phyloP scores from a whole-genome alignment of 23 red algal genomes.

The Agarophyton chilense region DNA sequence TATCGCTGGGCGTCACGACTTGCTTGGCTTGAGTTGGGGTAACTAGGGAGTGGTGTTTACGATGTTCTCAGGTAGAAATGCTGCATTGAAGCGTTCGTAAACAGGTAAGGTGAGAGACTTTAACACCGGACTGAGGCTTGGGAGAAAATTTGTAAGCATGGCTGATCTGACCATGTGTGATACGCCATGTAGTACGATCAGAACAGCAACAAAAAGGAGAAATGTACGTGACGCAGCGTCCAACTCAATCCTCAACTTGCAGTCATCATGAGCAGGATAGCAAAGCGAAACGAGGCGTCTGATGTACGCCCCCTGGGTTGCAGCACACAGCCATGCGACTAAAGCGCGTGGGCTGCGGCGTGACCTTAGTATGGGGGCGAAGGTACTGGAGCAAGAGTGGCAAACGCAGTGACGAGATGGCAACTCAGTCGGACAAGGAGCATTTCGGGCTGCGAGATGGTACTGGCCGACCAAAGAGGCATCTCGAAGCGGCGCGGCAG shows the following conservation, averaged over 20 bases:
- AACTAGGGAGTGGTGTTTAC: no score
- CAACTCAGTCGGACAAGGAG: not conserved
- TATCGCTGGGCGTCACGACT: no score
- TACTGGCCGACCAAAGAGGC: not conserved
- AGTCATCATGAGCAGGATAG: conserved; percentile 23
- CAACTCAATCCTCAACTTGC: not conserved
- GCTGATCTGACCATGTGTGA: no score
- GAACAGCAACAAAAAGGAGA: no score
- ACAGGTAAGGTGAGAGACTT: no score
- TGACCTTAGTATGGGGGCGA: conserved; percentile 15
- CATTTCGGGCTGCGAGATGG: not conserved
- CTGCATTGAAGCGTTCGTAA: no score
- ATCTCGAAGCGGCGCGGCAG: not conserved
- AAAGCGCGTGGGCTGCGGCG: not conserved
- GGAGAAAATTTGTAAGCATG: no score
- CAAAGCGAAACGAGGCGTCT: conserved; percentile 1
- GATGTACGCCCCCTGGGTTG: conserved; percentile 25
- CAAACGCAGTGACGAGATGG: not conserved
- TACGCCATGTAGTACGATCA: no score
- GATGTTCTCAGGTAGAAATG: no score
- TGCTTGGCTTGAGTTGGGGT: no score
- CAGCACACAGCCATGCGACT: conserved; percentile 23
- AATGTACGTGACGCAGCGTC: conserved; percentile 30
- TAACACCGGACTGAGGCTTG: no score
- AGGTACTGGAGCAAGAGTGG: not conserved